These are phyloP conservation scores for Limonium bicolor DNA, from an alignment of 148 eudicot species.

Conservation along the genomic window DNA sequence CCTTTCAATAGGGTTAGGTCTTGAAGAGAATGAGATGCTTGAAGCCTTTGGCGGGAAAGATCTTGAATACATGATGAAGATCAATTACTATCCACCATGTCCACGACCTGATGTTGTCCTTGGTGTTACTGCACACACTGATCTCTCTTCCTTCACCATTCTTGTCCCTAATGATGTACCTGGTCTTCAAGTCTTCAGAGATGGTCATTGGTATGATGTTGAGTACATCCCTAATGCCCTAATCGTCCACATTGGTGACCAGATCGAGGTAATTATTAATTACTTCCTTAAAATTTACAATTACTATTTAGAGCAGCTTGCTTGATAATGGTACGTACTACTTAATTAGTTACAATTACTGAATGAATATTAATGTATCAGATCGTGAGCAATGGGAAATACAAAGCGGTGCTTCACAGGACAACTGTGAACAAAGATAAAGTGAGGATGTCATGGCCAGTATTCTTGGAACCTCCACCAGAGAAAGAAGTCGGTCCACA, in stretches of 20 bases:
- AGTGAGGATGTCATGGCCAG: constrained; percentile 38
- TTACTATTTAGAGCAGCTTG: too few species aligned
- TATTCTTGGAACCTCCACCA: constrained; percentile 28
- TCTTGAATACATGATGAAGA: constrained; percentile 25
- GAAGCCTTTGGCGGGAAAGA: constrained; percentile 21
- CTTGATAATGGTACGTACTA: too few species aligned
- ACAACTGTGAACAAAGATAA: constrained; percentile 29
- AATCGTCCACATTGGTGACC: constrained; percentile 40
- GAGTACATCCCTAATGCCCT: constrained; percentile 29
- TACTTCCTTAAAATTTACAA: too few species aligned
- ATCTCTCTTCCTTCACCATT: constrained; percentile 33
- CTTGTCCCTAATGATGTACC: constrained; percentile 39
- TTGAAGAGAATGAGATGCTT: constrained; percentile 19
- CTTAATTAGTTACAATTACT: too few species aligned
- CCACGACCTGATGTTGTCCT: constrained; percentile 46
- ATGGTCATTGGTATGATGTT: constrained; percentile 26
- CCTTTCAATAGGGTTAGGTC: constrained; percentile 31
- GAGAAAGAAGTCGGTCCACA: constrained; percentile 21
- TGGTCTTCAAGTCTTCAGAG: constrained; percentile 29
- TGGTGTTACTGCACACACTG: constrained; percentile 41
- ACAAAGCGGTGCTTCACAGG: constrained; percentile 36
- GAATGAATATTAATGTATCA: too few species aligned
- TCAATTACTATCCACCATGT: constrained; percentile 43
- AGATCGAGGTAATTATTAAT: constrained; percentile 20
- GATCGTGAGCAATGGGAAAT: constrained; percentile 46